These are phyloP conservation scores for Saccharomycopsis hybrid DNA, from an alignment of 1,139 yeast genomes.

Conservation along the genomic window DNA sequence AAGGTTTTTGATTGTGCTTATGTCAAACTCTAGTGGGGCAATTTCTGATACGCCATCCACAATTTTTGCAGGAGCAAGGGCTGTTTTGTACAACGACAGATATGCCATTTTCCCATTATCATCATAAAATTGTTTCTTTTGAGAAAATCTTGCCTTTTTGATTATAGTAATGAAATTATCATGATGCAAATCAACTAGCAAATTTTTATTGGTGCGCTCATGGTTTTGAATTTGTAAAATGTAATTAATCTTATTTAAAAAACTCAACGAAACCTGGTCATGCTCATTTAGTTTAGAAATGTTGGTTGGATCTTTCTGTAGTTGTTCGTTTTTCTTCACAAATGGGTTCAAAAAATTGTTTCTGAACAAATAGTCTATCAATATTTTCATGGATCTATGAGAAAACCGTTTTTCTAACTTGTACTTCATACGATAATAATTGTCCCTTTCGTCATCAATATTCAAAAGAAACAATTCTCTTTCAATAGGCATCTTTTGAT, in stretches of 20 bases:
- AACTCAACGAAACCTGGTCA: conserved; percentile 11
- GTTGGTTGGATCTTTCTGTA: conserved; percentile 2
- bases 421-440: conserved; percentile 28
- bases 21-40: conserved; percentile 2
- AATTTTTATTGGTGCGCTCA: conserved; percentile 14
- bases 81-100: not conserved
- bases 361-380: conserved; percentile 33
- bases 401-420: conserved; percentile 40
- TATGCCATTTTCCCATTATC: not conserved
- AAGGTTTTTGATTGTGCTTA: conserved; percentile 5
- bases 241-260: conserved; percentile 15
- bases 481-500: conserved; percentile 34
- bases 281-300: not conserved
- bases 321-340: conserved; percentile 10
- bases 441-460: conserved; percentile 17
- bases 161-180: not conserved
- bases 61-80: no score
- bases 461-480: conserved; percentile 20
- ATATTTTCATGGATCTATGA: conserved; percentile 40
- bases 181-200: conserved; percentile 12
- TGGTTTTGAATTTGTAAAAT: conserved; percentile 13
- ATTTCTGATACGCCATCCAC: not conserved
- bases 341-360: conserved; percentile 12
- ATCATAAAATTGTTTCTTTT: not conserved
- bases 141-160: not conserved